These are phyloP conservation scores for Penicillium verrucosum DNA, from an alignment of 2,329 filamentous ascomycete genomes.

Conservation along the genomic window DNA sequence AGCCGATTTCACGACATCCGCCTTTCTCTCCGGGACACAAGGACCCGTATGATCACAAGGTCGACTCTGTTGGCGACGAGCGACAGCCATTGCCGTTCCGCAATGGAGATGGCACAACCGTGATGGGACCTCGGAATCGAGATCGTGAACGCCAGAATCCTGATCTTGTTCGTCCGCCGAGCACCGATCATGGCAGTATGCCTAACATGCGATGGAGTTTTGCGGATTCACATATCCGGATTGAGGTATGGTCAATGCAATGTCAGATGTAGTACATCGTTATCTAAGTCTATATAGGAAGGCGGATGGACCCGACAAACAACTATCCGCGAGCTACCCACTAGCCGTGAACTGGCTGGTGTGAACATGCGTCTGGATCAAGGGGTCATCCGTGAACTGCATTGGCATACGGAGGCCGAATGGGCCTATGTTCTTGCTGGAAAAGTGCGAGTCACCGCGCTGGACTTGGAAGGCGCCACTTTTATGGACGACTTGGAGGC, in stretches of 20 bases:
- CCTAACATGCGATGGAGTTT: constrained; percentile 72
- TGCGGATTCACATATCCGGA: constrained; percentile 61
- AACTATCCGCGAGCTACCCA: constrained; percentile 35
- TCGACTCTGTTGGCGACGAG: constrained; percentile 59
- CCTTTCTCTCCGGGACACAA: constrained; percentile 60
- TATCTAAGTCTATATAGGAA: constrained; percentile 47
- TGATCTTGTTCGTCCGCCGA: constrained; percentile 68
- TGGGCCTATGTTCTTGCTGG: constrained; percentile 74
- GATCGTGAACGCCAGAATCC: constrained; percentile 67
- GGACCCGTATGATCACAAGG: constrained; percentile 61
- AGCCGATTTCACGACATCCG: constrained; percentile 14
- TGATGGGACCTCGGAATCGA: constrained; percentile 67
- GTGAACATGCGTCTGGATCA: constrained; percentile 75
- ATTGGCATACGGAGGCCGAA: constrained; percentile 79
- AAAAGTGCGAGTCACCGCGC: constrained; percentile 66
- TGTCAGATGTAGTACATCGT: too few relatives aligned
- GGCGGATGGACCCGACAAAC: constrained; percentile 76
- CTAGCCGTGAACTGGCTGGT: constrained; percentile 63
- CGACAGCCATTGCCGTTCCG: constrained; percentile 65
- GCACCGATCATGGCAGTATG: constrained; percentile 68
- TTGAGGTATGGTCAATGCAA: constrained; percentile 50
- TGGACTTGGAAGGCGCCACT: constrained; percentile 70
- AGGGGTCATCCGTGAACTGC: constrained; percentile 71
- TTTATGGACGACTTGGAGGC: constrained; percentile 72
- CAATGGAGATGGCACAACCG: constrained; percentile 62